phyloP scores from a whole-genome alignment of 345 rosid genomes.

The Zanthoxylum bungeanum region DNA sequence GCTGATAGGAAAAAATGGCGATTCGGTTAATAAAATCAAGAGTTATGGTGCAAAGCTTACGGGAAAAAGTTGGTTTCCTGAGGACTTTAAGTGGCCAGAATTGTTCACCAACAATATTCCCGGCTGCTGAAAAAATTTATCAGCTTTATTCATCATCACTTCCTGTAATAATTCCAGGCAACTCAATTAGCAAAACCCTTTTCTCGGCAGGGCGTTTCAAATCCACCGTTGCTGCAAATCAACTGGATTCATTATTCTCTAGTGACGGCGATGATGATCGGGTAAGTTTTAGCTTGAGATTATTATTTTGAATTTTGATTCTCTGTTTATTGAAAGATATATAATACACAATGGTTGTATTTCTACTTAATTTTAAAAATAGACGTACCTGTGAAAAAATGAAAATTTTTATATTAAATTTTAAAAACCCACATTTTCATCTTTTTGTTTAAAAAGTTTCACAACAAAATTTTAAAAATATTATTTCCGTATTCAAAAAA shows the following conservation, averaged over 20 bases:
- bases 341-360: too few relatives aligned
- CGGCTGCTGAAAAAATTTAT: too few relatives aligned
- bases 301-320: too few relatives aligned
- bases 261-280: constrained; percentile 34
- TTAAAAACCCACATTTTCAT: too few relatives aligned
- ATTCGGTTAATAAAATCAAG: constrained; percentile 43
- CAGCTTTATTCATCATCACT: not conserved
- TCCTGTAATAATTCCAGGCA: not conserved
- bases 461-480: too few relatives aligned
- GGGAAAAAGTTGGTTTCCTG: constrained; percentile 18
- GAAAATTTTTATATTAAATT: too few relatives aligned
- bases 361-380: too few relatives aligned
- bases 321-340: not conserved
- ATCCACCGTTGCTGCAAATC: constrained; percentile 40
- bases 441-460: too few relatives aligned
- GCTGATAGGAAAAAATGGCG: constrained; percentile 31
- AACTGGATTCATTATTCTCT: constrained; percentile 25
- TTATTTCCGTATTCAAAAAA: too few relatives aligned
- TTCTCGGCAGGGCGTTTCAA: constrained; percentile 25
- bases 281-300: too few relatives aligned
- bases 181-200: not conserved
- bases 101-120: not conserved
- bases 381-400: too few relatives aligned
- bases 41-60: constrained; percentile 24
- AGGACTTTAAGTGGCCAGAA: constrained; percentile 4